These are phyloP conservation scores for Diophrys sp. DNA, from an alignment of 73 alveolate genomes.

Conservation along the genomic window DNA sequence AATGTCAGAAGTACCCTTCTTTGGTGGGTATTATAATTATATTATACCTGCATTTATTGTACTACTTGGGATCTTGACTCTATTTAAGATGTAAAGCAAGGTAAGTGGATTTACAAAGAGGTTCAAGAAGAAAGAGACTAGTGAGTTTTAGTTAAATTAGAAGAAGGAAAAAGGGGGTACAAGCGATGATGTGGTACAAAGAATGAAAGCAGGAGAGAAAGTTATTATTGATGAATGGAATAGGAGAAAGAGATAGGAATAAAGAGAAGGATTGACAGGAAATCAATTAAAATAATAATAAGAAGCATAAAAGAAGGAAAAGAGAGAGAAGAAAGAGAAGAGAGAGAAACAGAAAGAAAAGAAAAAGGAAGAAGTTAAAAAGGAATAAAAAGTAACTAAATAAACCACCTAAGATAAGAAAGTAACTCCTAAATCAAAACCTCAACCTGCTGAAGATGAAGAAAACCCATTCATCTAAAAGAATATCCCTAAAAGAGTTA, in stretches of 20 bases:
- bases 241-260: neutral
- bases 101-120: neutral
- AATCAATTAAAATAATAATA: neutral
- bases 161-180: neutral
- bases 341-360: neutral
- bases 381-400: neutral
- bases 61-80: conserved; percentile 32
- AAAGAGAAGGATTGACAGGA: neutral
- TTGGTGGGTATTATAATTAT: conserved; percentile 47
- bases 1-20: conserved; percentile 52
- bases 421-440: no score
- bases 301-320: conserved; percentile 4
- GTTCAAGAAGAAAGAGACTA: neutral
- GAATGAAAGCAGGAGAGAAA: neutral
- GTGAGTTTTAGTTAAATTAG: conserved; percentile 1
- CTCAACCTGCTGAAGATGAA: no score
- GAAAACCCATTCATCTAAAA: no score
- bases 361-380: conserved; percentile 2
- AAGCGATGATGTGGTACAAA: neutral
- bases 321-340: conserved; percentile 5
- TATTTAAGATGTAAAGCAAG: conserved; percentile 1
- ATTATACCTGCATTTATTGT: conserved; percentile 37
- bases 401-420: conserved; percentile 9
- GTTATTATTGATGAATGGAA: neutral
- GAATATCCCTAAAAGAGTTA: no score